phyloP scores from a whole-genome alignment of 768 basidiomycete genomes.

The Phaffia tasmanica region DNA sequence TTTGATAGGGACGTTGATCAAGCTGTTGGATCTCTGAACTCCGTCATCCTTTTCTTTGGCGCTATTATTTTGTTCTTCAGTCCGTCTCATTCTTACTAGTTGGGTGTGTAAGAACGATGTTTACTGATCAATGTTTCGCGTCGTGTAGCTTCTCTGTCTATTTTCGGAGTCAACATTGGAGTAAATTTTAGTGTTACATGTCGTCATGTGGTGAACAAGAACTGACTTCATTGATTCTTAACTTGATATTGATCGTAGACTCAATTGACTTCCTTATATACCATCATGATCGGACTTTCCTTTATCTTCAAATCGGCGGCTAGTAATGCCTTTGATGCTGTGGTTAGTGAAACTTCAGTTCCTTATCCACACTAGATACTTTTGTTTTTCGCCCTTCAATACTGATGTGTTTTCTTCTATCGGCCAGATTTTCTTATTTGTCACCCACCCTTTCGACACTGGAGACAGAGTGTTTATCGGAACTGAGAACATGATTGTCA shows the following conservation, averaged over 20 bases:
- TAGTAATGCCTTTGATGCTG: conserved; percentile 47
- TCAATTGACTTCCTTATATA: conserved; percentile 60
- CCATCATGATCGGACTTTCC: conserved; percentile 59
- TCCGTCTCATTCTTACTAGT: conserved; percentile 7
- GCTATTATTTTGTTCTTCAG: conserved; percentile 56
- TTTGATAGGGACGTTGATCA: conserved; percentile 47
- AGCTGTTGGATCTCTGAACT: conserved; percentile 56
- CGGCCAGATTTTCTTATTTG: conserved; percentile 68
- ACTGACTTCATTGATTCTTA: not conserved
- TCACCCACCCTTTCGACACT: conserved; percentile 63
- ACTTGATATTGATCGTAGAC: not conserved
- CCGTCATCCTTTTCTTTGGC: conserved; percentile 54
- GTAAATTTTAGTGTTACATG: conserved; percentile 28
- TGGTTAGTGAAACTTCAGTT: too few relatives aligned
- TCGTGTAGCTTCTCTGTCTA: conserved; percentile 48
- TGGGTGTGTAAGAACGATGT: not conserved
- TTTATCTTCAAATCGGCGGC: conserved; percentile 71
- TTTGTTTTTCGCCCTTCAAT: too few relatives aligned
- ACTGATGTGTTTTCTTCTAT: too few relatives aligned
- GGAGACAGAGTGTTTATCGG: conserved; percentile 73
- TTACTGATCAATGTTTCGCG: not conserved
- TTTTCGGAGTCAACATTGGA: conserved; percentile 60
- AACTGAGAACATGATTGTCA: conserved; percentile 34
- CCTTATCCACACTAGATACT: too few relatives aligned
- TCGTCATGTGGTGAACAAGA: too few relatives aligned